phyloP scores from a whole-genome alignment of 2,329 filamentous ascomycete species.

The Geoglossum cookeanum region DNA sequence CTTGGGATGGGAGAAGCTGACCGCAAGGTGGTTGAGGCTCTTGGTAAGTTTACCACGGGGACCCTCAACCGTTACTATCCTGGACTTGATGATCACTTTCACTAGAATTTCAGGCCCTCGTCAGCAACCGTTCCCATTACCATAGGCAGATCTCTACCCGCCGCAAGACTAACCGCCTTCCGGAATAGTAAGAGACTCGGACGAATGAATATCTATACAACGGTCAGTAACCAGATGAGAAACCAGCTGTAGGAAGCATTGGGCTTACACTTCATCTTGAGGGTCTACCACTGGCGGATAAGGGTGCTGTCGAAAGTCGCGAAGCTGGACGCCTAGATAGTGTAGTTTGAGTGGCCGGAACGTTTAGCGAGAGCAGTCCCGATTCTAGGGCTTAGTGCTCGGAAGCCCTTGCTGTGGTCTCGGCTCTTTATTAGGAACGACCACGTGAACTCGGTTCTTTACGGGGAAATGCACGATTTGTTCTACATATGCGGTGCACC shows the following conservation, averaged over 20 bases:
- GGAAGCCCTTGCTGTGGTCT: not conserved
- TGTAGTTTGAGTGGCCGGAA: not conserved
- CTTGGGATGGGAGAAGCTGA: slow-evolving; percentile 81
- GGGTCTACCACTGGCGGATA: not conserved
- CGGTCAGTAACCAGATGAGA: not conserved
- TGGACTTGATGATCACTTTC: slow-evolving; percentile 94
- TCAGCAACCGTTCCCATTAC: not conserved
- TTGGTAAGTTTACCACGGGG: slow-evolving; percentile 93
- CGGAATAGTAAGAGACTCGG: slow-evolving; percentile 88
- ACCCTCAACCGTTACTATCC: slow-evolving; percentile 91
- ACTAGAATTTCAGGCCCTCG: slow-evolving; percentile 35
- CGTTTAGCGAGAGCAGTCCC: slow-evolving; percentile 1
- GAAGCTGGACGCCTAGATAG: not conserved
- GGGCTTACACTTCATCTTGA: slow-evolving; percentile 1
- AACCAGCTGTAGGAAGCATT: not conserved
- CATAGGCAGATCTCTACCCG: no score
- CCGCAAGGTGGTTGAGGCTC: slow-evolving; percentile 89
- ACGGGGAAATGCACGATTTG: not conserved
- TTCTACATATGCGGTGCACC: no score
- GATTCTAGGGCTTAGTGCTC: not conserved
- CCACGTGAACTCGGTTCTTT: not conserved
- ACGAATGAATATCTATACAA: slow-evolving; percentile 67
- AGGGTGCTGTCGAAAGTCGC: not conserved
- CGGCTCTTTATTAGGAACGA: not conserved
- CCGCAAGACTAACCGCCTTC: slow-evolving; percentile 68